Evolutionary conservation across 352 stramenopile species (phyloP), one percentile per base, ranked within the genome.

Genomic region (Globisporangium splendens): DNA sequence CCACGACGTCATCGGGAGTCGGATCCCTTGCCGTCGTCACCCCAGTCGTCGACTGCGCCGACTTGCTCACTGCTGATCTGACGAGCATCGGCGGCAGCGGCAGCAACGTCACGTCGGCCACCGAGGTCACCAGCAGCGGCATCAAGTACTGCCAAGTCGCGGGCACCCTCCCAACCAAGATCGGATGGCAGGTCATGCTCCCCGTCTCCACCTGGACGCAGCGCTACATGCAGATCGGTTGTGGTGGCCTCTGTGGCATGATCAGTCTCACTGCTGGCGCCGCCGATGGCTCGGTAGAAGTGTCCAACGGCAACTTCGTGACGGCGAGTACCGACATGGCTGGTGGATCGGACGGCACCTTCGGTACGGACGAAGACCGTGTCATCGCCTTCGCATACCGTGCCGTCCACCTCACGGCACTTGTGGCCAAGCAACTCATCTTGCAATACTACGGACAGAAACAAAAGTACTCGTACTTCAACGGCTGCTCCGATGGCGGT

Each of bases 161-260:
- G 2, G 46, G 46, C 46, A 50, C 46, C 2, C 46, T 50, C 22
- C 10, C 46, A 43, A 46, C 33, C 22, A 48, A 64, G 1, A 69
- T 71, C 1, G 47, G 53, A 2, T 77, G 63, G 52, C 59, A 68
- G 24, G 62, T 75, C 17, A 52, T 75, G 49, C 65, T 79, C 13
- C 68, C 71, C 4, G 61, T 65, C 46, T 18, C 50, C 4, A 77
- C 68, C 0, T 80, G 68, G 68, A 80, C 68, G 8, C 71, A 80
- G 44, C 62, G 68, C 14, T 77, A 75, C 54, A 68, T 75, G 59
- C 68, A 77, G 53, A 50, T 71, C 38, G 71, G 71, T 13, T 77
- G 71, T 31, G 71, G 66, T 18, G 68, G 71, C 0, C 59, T 77
- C 28, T 80, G 68, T 18, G 71, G 68, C 15, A 66, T 47, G n/a